These are phyloP conservation scores for Meyerozyma guilliermondii DNA, from an alignment of 1,139 yeast genomes.

Conservation along the genomic window DNA sequence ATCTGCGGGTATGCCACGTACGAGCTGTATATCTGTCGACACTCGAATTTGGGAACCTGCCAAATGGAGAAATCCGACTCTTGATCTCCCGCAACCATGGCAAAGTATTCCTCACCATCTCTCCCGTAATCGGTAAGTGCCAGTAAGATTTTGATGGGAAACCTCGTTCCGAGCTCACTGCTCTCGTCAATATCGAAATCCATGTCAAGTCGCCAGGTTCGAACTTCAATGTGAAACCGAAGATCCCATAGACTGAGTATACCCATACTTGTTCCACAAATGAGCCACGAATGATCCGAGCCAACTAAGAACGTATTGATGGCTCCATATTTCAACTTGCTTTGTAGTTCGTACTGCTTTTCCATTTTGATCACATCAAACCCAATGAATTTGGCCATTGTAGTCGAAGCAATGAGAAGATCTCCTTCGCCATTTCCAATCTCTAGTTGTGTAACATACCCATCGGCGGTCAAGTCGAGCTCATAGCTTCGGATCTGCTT, in stretches of 20 bases:
- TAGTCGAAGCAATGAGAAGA: conserved; percentile 46
- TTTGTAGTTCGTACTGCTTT: conserved; percentile 36
- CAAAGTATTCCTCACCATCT: conserved; percentile 22
- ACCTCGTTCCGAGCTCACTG: conserved; percentile 9
- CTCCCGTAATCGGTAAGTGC: conserved; percentile 30
- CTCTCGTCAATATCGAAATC: conserved; percentile 25
- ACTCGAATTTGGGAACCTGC: conserved; percentile 66
- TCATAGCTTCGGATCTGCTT: conserved; percentile 40
- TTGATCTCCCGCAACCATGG: conserved; percentile 64
- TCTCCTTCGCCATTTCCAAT: conserved; percentile 24
- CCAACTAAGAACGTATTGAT: conserved; percentile 61
- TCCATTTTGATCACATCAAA: conserved; percentile 61
- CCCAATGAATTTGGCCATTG: conserved; percentile 47
- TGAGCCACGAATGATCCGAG: conserved; percentile 49
- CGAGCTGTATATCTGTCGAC: conserved; percentile 50
- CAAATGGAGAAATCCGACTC: conserved; percentile 63
- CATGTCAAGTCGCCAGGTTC: conserved; percentile 49
- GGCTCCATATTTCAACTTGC: conserved; percentile 62
- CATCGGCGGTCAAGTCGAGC: conserved; percentile 25
- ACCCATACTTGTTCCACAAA: conserved; percentile 75
- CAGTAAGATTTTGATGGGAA: conserved; percentile 43
- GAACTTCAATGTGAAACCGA: conserved; percentile 57
- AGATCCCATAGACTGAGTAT: conserved; percentile 77
- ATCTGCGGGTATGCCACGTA: conserved; percentile 25
- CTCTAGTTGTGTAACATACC: conserved; percentile 41